Percentiles rank a stretch among this genome's conserved stretches.
phyloP scores from a whole-genome alignment of 345 rosid genomes.

The Lepidium aucheri region DNA sequence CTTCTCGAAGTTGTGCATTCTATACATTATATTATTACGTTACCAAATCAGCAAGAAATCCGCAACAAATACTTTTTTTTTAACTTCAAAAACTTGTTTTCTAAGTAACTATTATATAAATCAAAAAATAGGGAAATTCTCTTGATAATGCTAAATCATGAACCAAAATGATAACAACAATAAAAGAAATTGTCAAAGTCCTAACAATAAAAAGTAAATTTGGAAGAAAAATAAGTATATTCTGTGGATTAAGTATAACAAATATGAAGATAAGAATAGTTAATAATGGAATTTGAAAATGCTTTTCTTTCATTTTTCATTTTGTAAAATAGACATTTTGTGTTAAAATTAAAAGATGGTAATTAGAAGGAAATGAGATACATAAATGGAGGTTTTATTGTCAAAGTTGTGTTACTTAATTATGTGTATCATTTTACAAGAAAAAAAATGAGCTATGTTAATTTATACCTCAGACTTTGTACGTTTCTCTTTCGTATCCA shows the following conservation, averaged over 20 bases:
- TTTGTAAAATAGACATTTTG: not conserved
- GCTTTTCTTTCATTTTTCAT: not conserved
- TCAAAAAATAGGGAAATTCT: not conserved
- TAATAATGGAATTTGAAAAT: not conserved
- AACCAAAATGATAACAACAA: not conserved
- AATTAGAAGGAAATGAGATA: not conserved
- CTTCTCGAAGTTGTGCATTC: slow-evolving; percentile 49
- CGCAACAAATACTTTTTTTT: too few species aligned
- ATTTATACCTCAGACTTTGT: slow-evolving; percentile 51
- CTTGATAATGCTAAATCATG: not conserved
- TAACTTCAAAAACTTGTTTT: not conserved
- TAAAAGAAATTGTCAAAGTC: not conserved
- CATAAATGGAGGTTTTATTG: not conserved
- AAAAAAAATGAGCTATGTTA: not conserved
- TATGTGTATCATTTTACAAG: not conserved
- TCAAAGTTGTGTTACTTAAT: not conserved
- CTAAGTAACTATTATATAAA: not conserved
- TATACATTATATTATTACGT: too few species aligned
- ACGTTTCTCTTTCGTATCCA: slow-evolving; percentile 54
- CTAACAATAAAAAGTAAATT: not conserved
- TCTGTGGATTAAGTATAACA: not conserved
- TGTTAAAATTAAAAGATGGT: not conserved
- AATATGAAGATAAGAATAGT: not conserved
- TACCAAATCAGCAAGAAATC: too few species aligned
- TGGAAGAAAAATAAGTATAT: not conserved